These are phyloP conservation scores for Phytophthora pinifolia DNA, from an alignment of 352 stramenopile species.

Conservation along the genomic window DNA sequence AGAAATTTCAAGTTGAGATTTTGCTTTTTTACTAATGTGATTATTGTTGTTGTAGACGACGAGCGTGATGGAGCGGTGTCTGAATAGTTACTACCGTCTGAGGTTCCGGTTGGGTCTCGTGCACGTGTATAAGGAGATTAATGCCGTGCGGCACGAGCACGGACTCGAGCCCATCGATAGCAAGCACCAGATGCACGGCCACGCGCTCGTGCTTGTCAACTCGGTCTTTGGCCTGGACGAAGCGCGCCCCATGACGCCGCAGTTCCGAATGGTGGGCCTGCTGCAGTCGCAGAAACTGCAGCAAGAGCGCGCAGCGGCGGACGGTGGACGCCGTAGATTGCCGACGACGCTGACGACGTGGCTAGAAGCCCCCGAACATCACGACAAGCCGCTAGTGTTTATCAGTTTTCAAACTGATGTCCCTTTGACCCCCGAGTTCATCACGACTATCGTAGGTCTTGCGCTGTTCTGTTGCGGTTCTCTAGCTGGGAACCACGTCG, in stretches of 20 bases:
- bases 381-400: slow-evolving; percentile 46
- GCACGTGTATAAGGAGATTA: slow-evolving; percentile 65
- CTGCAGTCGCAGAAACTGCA: slow-evolving; percentile 43
- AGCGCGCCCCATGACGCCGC: slow-evolving; percentile 64
- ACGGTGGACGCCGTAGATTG: slow-evolving; percentile 29
- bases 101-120: slow-evolving; percentile 70
- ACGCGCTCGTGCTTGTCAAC: slow-evolving; percentile 76
- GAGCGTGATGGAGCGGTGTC: slow-evolving; percentile 75
- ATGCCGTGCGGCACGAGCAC: slow-evolving; percentile 52
- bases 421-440: slow-evolving; percentile 52
- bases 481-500: background rate
- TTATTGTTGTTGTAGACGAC: slow-evolving; percentile 43
- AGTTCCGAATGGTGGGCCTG: slow-evolving; percentile 78
- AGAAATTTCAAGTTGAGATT: background rate
- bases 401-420: slow-evolving; percentile 58
- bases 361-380: slow-evolving; percentile 32
- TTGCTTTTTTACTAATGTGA: slow-evolving; percentile 4
- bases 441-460: slow-evolving; percentile 50
- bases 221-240: slow-evolving; percentile 85
- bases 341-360: slow-evolving; percentile 38
- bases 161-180: slow-evolving; percentile 46
- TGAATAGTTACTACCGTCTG: slow-evolving; percentile 78
- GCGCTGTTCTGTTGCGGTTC: slow-evolving; percentile 3
- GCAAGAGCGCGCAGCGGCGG: slow-evolving; percentile 16
- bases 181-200: slow-evolving; percentile 57